Evolutionary conservation across 2,329 filamentous ascomycete species (phyloP).

Genomic region (Zasmidium citrigriseum): DNA sequence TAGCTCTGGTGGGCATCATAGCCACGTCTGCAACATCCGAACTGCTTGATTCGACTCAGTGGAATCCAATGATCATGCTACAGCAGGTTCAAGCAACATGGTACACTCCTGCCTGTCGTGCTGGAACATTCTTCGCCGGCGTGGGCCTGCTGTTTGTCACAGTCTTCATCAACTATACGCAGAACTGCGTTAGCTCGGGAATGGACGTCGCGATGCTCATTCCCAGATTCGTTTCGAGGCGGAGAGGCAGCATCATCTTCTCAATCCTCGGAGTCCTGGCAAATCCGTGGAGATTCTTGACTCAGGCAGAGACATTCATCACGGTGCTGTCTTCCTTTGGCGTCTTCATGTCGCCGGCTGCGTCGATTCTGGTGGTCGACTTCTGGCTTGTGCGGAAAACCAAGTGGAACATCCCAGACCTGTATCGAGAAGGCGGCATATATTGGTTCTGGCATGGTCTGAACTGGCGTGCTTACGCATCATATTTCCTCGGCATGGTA

Average conservation of each 20-base stretch:
- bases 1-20: slow-evolving; percentile 5
- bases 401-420: slow-evolving; percentile 29
- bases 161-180: slow-evolving; percentile 28
- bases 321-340: slow-evolving; percentile 31
- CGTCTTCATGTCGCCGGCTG: slow-evolving; percentile 30
- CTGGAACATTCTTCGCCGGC: slow-evolving; percentile 32
- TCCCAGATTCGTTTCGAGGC: slow-evolving; percentile 21
- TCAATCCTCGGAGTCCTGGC: slow-evolving; percentile 24
- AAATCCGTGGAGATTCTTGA: slow-evolving; percentile 30
- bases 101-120: slow-evolving; percentile 25
- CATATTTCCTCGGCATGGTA: slow-evolving; percentile 14
- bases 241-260: slow-evolving; percentile 29
- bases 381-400: slow-evolving; percentile 29
- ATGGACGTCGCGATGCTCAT: slow-evolving; percentile 33
- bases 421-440: slow-evolving; percentile 24
- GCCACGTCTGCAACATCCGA: slow-evolving; percentile 21
- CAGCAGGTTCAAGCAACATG: slow-evolving; percentile 17
- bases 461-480: slow-evolving; percentile 28
- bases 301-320: slow-evolving; percentile 26
- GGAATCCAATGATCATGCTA: slow-evolving; percentile 27
- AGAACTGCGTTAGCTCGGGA: slow-evolving; percentile 30
- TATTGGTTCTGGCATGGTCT: slow-evolving; percentile 30
- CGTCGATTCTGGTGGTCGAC: slow-evolving; percentile 28
- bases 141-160: slow-evolving; percentile 27
- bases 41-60: slow-evolving; percentile 22